These are phyloP conservation scores for Lineolata rhizophorae DNA, from an alignment of 495 filamentous ascomycete species.

Conservation along the genomic window DNA sequence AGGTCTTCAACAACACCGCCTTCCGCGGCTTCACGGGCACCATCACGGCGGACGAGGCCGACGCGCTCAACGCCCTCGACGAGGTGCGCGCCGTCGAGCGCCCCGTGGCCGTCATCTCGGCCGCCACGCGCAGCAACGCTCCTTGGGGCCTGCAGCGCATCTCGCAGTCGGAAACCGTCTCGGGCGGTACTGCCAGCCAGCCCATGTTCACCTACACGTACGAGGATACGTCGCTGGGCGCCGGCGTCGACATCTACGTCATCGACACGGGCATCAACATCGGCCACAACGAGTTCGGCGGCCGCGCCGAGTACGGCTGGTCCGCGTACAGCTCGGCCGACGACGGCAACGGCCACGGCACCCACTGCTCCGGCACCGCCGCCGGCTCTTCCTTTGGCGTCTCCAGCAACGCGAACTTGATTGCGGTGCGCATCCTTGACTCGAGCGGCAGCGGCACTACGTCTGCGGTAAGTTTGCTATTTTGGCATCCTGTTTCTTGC, in stretches of 20 bases:
- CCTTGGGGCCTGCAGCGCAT: conserved; percentile 30
- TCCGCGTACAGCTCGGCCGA: conserved; percentile 8
- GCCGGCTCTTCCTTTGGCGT: conserved; percentile 18
- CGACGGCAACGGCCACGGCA: conserved; percentile 35
- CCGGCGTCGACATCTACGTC: conserved; percentile 28
- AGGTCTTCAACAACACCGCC: conserved; percentile 22
- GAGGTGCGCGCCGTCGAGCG: conserved; percentile 21
- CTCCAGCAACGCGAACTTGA: conserved; percentile 19
- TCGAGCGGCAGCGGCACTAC: conserved; percentile 14
- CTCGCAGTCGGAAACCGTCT: conserved; percentile 14
- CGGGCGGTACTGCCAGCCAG: conserved; percentile 4
- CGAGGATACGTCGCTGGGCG: conserved; percentile 15
- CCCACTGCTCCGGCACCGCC: conserved; percentile 23
- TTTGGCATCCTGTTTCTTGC: too few species aligned
- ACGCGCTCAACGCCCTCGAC: conserved; percentile 16
- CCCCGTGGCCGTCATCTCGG: conserved; percentile 3
- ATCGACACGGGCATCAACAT: conserved; percentile 27
- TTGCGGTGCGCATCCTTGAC: conserved; percentile 20
- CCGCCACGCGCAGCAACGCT: conserved; percentile 10
- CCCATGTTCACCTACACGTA: conserved; percentile 23
- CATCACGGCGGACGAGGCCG: conserved; percentile 17
- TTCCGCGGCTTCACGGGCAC: conserved; percentile 25
- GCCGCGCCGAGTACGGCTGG: conserved; percentile 21
- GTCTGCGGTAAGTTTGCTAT: too few species aligned
- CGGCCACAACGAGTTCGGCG: conserved; percentile 22